These are phyloP conservation scores for Haemoproteus tartakovskyi DNA, from an alignment of 169 alveolate genomes.

Conservation along the genomic window DNA sequence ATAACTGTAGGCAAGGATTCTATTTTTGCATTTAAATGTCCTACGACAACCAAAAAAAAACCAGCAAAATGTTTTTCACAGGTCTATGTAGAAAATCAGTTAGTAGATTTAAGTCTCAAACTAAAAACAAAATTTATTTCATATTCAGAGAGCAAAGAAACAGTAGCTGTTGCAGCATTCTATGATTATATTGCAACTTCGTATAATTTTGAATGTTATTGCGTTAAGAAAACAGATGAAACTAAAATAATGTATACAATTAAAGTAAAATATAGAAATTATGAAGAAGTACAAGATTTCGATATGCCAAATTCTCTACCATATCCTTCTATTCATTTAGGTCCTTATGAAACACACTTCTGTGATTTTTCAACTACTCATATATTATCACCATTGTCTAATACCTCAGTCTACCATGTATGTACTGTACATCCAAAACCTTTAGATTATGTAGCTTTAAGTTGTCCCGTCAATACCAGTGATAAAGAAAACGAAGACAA, in stretches of 20 bases:
- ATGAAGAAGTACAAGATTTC: conserved; percentile 44
- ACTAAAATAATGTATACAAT: conserved; percentile 6
- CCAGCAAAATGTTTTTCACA: conserved; percentile 19
- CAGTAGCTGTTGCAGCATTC: conserved; percentile 25
- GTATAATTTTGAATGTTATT: conserved; percentile 17
- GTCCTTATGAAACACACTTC: conserved; percentile 23
- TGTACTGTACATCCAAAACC: conserved; percentile 41
- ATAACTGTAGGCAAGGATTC: conserved; percentile 5
- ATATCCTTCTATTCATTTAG: not conserved
- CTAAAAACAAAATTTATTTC: conserved; percentile 1
- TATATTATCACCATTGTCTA: conserved; percentile 5
- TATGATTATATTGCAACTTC: not conserved
- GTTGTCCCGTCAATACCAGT: conserved; percentile 13
- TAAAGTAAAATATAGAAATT: conserved; percentile 21
- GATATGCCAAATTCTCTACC: not conserved
- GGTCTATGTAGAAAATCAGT: conserved; percentile 1
- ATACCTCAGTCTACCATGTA: conserved; percentile 7
- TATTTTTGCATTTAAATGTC: conserved; percentile 34
- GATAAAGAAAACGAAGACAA: conserved; percentile 31
- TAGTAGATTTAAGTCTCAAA: not conserved
- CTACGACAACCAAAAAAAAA: conserved; percentile 7
- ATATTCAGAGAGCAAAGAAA: conserved; percentile 5
- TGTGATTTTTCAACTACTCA: conserved; percentile 10
- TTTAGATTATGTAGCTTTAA: conserved; percentile 29
- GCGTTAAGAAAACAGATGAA: conserved; percentile 1